Evolutionary conservation across 345 rosid genomes (phyloP), one percentile per base, ranked within the genome.

Genomic region (Isatis tinctoria): DNA sequence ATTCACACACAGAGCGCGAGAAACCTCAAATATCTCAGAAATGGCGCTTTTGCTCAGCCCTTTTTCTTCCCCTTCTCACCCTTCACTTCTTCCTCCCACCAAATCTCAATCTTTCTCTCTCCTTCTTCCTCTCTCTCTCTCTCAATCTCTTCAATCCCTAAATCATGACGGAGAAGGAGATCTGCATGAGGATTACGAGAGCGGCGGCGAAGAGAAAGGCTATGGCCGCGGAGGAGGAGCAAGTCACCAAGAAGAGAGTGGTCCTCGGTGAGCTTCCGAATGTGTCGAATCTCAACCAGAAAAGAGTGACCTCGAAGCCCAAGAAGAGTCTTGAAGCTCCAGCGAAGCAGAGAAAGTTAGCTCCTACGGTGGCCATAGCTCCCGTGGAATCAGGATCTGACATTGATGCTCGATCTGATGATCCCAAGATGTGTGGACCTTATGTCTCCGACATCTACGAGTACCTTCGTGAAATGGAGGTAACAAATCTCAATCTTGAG

Each of bases 351-450:
- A 64, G 28, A 12, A 57, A 44, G 40, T 0, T 9, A 2, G 14
- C 58, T 53, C 60, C n/a, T n/a, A n/a, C 26, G 17, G 43, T 43
- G 6, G 3, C 11, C 22, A 1, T 44, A 7, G 30, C 33, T 9
- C 9, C 36, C 12, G 26, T 32, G 20, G 51, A 69, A 26, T 48
- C 67, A 10, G 30, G 30, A 0, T 59, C 66, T 11, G 70, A 76
- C 13, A 63, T 69, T 5, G 75, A 76, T 45, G 47, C 80, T 53
- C 49, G 44, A 17, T 70, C 75, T 51, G 75, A 70, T 54, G 80
- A 76, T 70, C 75, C 80, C 8, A 69, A 76, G 65, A 76, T 76
- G 76, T 76, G 80, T 63, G 75, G 75, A 16, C 75, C 75, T 53
- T 76, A 62, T 70, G 76, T 70, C 5, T 0, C 14, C 0, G 75